Evolutionary conservation across 371 early-diverging fungal species (phyloP).

Genomic region (Mucor piriformis): DNA sequence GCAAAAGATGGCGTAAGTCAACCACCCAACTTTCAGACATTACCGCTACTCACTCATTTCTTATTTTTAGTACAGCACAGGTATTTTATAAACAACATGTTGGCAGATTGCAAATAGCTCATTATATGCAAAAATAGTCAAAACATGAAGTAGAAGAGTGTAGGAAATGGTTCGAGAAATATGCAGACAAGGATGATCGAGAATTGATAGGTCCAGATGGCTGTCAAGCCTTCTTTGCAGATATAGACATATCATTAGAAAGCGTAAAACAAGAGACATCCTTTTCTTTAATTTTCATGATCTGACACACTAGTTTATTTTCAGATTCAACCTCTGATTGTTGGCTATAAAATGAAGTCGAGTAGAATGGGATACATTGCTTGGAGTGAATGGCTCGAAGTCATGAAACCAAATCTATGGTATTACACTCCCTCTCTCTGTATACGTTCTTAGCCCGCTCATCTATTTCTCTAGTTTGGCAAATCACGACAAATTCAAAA

Average conservation of each 20-base stretch:
- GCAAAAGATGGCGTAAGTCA: conserved; percentile 3
- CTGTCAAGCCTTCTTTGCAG: conserved; percentile 37
- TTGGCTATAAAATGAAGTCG: conserved; percentile 44
- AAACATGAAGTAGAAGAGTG: background rate
- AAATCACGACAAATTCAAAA: background rate
- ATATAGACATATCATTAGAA: conserved; percentile 36
- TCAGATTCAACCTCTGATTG: conserved; percentile 33
- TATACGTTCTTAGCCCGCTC: background rate
- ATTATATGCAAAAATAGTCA: no score
- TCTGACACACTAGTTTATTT: no score
- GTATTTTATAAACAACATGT: background rate
- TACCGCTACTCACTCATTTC: background rate
- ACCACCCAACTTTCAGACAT: background rate
- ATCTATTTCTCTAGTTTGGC: background rate
- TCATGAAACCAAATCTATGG: background rate
- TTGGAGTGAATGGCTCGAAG: conserved; percentile 13
- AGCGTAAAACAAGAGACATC: conserved; percentile 22
- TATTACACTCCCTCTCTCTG: background rate
- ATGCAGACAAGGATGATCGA: conserved; percentile 28
- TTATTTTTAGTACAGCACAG: conserved; percentile 2
- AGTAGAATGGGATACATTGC: conserved; percentile 38
- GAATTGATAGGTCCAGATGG: conserved; percentile 39
- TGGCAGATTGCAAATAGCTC: no score
- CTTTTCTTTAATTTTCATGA: background rate
- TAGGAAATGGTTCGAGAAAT: conserved; percentile 29